Evolutionary conservation across 23 red algal species (phyloP).

Genomic region (Cyanidiococcus yangmingshanensis): DNA sequence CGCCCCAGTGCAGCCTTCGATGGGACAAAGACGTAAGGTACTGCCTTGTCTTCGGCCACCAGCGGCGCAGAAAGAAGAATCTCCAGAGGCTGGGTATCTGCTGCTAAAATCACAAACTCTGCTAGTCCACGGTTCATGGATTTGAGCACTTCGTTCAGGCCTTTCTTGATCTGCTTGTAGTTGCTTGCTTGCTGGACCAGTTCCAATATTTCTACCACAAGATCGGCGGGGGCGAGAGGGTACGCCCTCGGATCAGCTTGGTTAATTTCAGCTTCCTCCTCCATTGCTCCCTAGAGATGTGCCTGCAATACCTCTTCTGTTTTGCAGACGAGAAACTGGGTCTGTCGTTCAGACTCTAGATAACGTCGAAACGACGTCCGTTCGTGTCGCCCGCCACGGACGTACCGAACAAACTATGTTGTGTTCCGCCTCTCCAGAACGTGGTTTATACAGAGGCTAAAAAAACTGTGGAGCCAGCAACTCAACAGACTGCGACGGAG

Average conservation of each 20-base stretch:
- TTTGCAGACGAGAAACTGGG: too few species aligned
- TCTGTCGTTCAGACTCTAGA: too few species aligned
- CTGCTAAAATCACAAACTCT: slow-evolving; percentile 89
- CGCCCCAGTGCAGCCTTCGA: slow-evolving; percentile 78
- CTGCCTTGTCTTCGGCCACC: slow-evolving; percentile 95
- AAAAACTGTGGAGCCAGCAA: too few species aligned
- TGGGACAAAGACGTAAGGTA: slow-evolving; percentile 96
- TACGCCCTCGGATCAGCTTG: slow-evolving; percentile 60
- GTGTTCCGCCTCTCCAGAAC: too few species aligned
- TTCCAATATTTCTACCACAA: slow-evolving; percentile 87
- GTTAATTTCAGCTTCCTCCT: too few species aligned
- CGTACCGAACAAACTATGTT: too few species aligned
- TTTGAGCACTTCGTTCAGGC: slow-evolving; percentile 96
- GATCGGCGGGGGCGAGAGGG: slow-evolving; percentile 71
- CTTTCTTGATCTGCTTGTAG: slow-evolving; percentile 96
- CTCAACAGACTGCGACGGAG: too few species aligned
- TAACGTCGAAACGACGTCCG: too few species aligned
- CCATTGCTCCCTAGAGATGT: too few species aligned
- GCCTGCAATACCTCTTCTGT: too few species aligned
- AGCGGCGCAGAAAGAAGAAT: slow-evolving; percentile 87
- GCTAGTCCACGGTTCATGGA: slow-evolving; percentile 86
- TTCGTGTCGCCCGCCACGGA: too few species aligned
- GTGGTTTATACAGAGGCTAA: too few species aligned
- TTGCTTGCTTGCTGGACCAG: slow-evolving; percentile 86
- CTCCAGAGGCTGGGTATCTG: slow-evolving; percentile 87